A percentile compares a stretch with the other conserved stretches of the same genome.
phyloP scores from a whole-genome alignment of 192 early-diverging fungal species.

The Diversispora epigaea region DNA sequence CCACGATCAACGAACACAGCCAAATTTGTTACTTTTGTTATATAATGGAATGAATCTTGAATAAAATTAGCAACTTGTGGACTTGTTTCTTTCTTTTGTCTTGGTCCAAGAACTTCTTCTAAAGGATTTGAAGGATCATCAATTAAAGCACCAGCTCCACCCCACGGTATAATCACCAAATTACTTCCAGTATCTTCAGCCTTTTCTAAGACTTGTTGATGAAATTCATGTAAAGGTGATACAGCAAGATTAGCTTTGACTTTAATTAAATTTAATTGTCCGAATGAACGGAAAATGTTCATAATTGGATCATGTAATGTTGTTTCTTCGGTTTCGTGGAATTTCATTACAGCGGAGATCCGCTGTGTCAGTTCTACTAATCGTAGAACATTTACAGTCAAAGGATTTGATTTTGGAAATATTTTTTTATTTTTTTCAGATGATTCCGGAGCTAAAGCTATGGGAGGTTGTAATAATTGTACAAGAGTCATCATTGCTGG shows the following conservation, averaged over 20 bases:
- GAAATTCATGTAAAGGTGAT: conserved; percentile 65
- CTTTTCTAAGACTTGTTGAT: conserved; percentile 60
- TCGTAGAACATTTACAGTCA: conserved; percentile 64
- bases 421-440: conserved; percentile 4
- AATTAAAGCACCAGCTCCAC: conserved; percentile 23
- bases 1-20: conserved; percentile 78
- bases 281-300: conserved; percentile 81
- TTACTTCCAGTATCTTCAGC: conserved; percentile 55
- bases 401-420: not conserved
- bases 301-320: conserved; percentile 71
- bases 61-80: conserved; percentile 52
- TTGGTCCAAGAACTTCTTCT: not conserved
- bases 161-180: conserved; percentile 49
- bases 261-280: conserved; percentile 65
- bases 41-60: conserved; percentile 43
- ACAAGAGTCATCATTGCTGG: conserved; percentile 46
- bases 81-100: conserved; percentile 31
- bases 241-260: conserved; percentile 65
- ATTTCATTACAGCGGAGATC: conserved; percentile 76
- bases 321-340: conserved; percentile 63
- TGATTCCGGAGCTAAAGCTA: not conserved
- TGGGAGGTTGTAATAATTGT: conserved; percentile 29
- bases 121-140: conserved; percentile 12
- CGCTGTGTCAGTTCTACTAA: conserved; percentile 78
- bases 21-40: conserved; percentile 35